Base-by-base conservation (phyloP, 1,284 basidiomycete genomes). In the Coniophora puteana region DNA sequence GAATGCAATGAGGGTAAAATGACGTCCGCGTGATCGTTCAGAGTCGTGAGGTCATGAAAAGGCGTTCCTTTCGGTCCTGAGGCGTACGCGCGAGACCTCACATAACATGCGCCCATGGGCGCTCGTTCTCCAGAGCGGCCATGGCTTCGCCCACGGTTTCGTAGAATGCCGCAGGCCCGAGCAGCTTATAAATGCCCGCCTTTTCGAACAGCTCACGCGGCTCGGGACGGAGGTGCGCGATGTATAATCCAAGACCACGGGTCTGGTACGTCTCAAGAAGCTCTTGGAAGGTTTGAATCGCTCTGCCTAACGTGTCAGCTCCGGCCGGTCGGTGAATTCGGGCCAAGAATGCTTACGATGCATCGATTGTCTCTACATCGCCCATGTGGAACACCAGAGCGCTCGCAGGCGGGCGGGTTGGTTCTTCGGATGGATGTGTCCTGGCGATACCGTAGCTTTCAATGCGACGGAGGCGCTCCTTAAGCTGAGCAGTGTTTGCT, bases 401-500 rank as follows among this genome's bases (percentile, higher is more conserved):
- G 25, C 77, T 79, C 4, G 92, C 86, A 43, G 85, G 76, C 45
- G 79, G 78, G 47, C 93, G 70, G 14, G 80, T 69, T 0, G 93
- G 92, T 42, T 75, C 80, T 47, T 95, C 93, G 2, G 89, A 91
- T 0, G 93, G 93, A 65, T 96, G 93, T 25, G 74, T 80, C 49
- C 72, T 80, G 39, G 78, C 70, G 22, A 78, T 65, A 8, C 91
- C 91, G 52, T 93, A 94, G 38, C 93, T 58, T 52, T 93, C 90
- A 35, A 93, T 67, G 36, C 89, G 67, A 27, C 92, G 74, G 14
- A 96, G 66, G 17, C 93, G 82, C 58, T 94, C 93, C 68, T 89
- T 89, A n/a, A 94, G 66, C 51, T 93, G 89, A 24, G 89, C 88
- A 14, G 91, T 92, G 58, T 95, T 95, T 16, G 92, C 88, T 88